Evolutionary conservation across 2,329 filamentous ascomycete genomes (phyloP), one percentile per base, ranked within the genome.

Genomic region (Penicillium aurantiogriseum): DNA sequence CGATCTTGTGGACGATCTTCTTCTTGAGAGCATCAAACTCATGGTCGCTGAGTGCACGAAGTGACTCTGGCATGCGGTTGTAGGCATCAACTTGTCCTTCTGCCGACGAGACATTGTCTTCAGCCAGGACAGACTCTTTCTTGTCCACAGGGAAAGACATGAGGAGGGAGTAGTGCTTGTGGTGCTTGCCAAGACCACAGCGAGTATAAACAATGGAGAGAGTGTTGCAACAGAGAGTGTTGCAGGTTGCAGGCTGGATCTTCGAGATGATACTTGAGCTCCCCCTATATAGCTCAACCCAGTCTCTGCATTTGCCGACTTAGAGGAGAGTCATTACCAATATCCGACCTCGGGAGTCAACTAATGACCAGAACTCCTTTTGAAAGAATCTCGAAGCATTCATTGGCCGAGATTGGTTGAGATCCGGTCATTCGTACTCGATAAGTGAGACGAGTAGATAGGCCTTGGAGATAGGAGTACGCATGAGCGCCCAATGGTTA

Each of bases 1-100:
- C 71, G n/a, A 73, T 58, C 59, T 71, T 73, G n/a, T 63, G 66
- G 23, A 69, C 62, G 17, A 69, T 45, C 21, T 60, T 69, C 52
- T 52, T 56, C 54, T 67, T 69, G 45, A 72, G 62, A 3, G 23
- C 3, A 5, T 55, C 42, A 5, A 68, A 44, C 21, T 72, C 70
- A 27, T 67, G 60, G 2, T 63, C 51, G 25, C 55, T 59, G 10
- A 71, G 61, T 19, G 51, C 33, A 8, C 61, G 67, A 44, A 73
- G 62, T 10, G 57, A 64, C 36, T 69, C 64, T 21, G 68, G 68
- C 61, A 68, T 62, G 4, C 65, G 67, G n/a, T 53, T 50, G 46
- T 61, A 61, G 13, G 60, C 56, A 6, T 59, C 59, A 27, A 65
- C n/a, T 40, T 69, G 67, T 8, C 67, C 67, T 54, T 69, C 67